Percentiles rank a stretch among this genome's conserved stretches.
Evolutionary conservation across 257 asterid species (phyloP).

Genomic region (Capsicum pubescens): DNA sequence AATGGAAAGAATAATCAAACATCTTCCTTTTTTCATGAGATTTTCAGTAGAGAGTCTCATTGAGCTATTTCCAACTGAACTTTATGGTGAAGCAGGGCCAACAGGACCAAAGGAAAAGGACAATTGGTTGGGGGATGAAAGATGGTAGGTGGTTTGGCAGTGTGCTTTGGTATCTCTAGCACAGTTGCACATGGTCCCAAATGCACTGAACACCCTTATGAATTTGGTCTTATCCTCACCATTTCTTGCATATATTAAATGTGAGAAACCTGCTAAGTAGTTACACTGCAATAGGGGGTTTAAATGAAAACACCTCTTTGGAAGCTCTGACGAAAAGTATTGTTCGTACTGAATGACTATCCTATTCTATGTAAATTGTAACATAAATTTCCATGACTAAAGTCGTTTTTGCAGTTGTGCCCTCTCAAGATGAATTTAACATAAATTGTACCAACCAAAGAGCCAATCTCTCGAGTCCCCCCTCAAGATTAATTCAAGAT

Average conservation of each 20-base stretch:
- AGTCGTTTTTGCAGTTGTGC: neutral
- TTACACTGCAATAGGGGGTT: neutral
- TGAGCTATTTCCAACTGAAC: slow-evolving; percentile 77
- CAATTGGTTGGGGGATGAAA: slow-evolving; percentile 86
- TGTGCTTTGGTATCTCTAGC: neutral
- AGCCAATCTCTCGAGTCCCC: neutral
- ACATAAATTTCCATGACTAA: neutral
- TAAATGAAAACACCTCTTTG: neutral
- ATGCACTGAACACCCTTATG: neutral
- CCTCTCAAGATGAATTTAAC: neutral
- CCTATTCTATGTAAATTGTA: neutral
- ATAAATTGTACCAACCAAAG: neutral
- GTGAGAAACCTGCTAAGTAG: neutral
- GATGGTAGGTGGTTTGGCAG: slow-evolving; percentile 41
- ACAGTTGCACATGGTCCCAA: neutral
- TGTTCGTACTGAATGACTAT: neutral
- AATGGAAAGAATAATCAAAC: slow-evolving; percentile 70
- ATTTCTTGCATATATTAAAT: slow-evolving; percentile 6
- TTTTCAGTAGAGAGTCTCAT: slow-evolving; percentile 65
- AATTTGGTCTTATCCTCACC: neutral
- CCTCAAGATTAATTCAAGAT: neutral
- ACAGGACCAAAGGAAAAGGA: slow-evolving; percentile 97
- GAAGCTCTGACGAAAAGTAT: neutral
- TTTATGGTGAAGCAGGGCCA: slow-evolving; percentile 90
- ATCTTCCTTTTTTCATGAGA: slow-evolving; percentile 73